Evolutionary conservation across 768 basidiomycete genomes (phyloP).

Genomic region (Coprinellus aureogranulatus): DNA sequence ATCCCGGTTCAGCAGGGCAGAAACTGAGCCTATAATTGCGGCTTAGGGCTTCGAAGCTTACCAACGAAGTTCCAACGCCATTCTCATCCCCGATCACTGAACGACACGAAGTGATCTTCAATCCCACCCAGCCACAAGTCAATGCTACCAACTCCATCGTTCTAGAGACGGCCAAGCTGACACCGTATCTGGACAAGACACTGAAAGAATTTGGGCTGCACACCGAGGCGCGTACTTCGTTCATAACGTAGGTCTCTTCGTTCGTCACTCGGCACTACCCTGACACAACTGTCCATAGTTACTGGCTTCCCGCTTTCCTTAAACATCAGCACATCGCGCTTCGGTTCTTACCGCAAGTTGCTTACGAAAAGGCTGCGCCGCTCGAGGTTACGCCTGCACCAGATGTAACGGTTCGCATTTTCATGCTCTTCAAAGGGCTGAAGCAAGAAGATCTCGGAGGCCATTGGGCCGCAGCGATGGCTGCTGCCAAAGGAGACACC

Average conservation of each 20-base stretch:
- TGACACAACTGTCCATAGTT: constrained; percentile 20
- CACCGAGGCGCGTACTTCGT: constrained; percentile 42
- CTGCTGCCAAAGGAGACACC: constrained; percentile 19
- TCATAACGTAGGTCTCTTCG: constrained; percentile 38
- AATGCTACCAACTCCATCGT: constrained; percentile 27
- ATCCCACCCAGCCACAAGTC: constrained; percentile 9
- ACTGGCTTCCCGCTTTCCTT: constrained; percentile 43
- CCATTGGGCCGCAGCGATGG: constrained; percentile 30
- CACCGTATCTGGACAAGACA: constrained; percentile 35
- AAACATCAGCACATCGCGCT: constrained; percentile 40
- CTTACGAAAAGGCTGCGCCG: constrained; percentile 40
- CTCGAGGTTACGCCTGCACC: constrained; percentile 39
- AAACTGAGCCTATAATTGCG: no score
- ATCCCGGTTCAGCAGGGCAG: no score
- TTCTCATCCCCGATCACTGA: not conserved
- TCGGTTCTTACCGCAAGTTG: constrained; percentile 42
- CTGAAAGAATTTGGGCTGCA: constrained; percentile 35
- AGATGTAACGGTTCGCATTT: constrained; percentile 42
- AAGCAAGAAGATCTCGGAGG: constrained; percentile 13
- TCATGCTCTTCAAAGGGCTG: constrained; percentile 47
- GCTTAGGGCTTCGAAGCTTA: not conserved
- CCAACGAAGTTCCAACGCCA: not conserved
- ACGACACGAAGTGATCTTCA: not conserved
- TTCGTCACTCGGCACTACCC: not conserved
- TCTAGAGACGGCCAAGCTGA: constrained; percentile 25